A percentile compares a stretch with the other conserved stretches of the same genome.
These are phyloP conservation scores for Pterocarpus macrocarpus DNA, from an alignment of 306 rosid species.

Conservation along the genomic window DNA sequence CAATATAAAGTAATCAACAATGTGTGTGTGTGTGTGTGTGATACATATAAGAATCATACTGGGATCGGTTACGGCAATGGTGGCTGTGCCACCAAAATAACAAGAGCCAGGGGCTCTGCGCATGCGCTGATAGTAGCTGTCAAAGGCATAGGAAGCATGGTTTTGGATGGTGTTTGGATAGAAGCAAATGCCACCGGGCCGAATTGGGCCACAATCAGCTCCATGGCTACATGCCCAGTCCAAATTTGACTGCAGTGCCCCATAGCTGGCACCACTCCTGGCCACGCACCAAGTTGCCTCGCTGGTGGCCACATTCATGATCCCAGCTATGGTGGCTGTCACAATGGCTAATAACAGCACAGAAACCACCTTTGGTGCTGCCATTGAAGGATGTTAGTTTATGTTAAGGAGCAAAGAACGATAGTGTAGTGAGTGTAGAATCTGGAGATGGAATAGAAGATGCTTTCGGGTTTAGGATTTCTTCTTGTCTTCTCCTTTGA, in stretches of 20 bases:
- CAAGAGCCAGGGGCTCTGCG: slow-evolving; percentile 68
- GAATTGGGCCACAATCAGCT: slow-evolving; percentile 69
- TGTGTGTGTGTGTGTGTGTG: too few species aligned
- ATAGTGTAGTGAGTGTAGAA: too few species aligned
- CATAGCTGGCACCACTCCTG: slow-evolving; percentile 53
- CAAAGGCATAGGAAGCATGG: slow-evolving; percentile 83
- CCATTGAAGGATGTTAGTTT: slow-evolving; percentile 47
- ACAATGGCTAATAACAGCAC: background rate
- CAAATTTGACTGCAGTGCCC: slow-evolving; percentile 56
- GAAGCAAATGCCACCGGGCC: slow-evolving; percentile 62
- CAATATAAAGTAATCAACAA: background rate
- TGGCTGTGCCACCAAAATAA: slow-evolving; percentile 67
- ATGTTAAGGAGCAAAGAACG: too few species aligned
- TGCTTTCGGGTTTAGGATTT: too few species aligned
- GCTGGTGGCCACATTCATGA: background rate
- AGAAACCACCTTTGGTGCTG: slow-evolving; percentile 27
- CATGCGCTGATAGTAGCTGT: slow-evolving; percentile 67
- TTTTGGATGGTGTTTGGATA: slow-evolving; percentile 77
- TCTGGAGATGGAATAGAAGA: too few species aligned
- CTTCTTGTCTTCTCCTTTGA: too few species aligned
- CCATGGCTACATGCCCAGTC: slow-evolving; percentile 76
- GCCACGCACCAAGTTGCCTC: slow-evolving; percentile 77
- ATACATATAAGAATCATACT: slow-evolving; percentile 38
- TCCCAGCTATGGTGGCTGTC: too few species aligned
- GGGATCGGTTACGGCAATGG: slow-evolving; percentile 79